A percentile compares a stretch with the other conserved stretches of the same genome.
Conservation (phyloP, 257 asterid species). For the Solanum gracilifrons region DNA sequence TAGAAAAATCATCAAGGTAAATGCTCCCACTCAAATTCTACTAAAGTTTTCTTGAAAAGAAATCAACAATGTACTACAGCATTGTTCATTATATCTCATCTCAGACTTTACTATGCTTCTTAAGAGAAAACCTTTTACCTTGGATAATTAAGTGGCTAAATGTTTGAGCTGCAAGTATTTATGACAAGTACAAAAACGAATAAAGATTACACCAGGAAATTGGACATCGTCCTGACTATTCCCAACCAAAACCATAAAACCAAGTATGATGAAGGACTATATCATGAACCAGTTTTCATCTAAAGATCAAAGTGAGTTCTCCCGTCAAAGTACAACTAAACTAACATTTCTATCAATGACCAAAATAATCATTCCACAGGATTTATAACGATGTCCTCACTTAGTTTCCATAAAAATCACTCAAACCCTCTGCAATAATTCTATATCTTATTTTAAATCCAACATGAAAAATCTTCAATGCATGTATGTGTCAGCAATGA, state of each 20-base stretch:
- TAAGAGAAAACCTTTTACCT: background rate
- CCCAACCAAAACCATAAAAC: background rate
- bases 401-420: background rate
- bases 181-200: background rate
- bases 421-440: background rate
- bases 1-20: background rate
- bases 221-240: background rate
- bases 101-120: background rate
- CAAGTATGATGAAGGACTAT: background rate
- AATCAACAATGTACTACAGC: background rate
- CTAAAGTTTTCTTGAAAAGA: background rate
- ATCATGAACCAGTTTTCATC: background rate
- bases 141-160: background rate
- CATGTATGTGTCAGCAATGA: background rate
- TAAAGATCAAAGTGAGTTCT: background rate
- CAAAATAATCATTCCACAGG: background rate
- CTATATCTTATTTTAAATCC: background rate
- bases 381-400: background rate
- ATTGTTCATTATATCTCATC: background rate
- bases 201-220: background rate
- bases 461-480: background rate
- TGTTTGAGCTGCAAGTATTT: background rate
- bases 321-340: background rate
- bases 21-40: background rate
- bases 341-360: background rate